Percentiles rank a stretch among this genome's conserved stretches.
Conservation (phyloP, 108 stramenopile species). For the Phaeodactylum tricornutum region DNA sequence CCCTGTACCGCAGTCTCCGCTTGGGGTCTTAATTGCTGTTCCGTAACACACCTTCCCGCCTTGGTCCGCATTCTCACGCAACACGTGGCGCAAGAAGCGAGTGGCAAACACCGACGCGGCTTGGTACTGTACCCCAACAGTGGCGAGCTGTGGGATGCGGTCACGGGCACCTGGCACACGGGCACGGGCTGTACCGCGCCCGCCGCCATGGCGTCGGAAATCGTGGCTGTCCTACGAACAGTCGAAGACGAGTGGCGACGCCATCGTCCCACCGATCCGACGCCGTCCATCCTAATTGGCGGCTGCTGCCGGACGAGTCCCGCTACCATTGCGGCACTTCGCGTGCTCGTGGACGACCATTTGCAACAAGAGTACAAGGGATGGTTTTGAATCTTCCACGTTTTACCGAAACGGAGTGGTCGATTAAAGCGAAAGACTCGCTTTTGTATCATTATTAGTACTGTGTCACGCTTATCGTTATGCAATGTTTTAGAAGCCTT, state of each 20-base stretch:
- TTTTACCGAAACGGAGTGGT: too few species aligned
- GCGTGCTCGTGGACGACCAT: conserved; percentile 18
- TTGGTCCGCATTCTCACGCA: conserved; percentile 19
- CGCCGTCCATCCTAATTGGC: conserved; percentile 15
- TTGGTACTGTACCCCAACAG: conserved; percentile 50
- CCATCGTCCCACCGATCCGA: background rate
- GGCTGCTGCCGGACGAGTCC: conserved; percentile 55
- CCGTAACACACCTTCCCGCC: conserved; percentile 14
- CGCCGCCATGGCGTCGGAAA: conserved; percentile 18
- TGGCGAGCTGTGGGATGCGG: conserved; percentile 55
- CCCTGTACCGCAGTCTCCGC: conserved; percentile 15
- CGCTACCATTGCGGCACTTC: conserved; percentile 26
- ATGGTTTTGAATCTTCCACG: too few species aligned
- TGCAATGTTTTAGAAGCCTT: too few species aligned
- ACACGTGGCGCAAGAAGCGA: conserved; percentile 11
- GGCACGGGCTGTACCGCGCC: conserved; percentile 29
- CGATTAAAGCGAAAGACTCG: too few species aligned
- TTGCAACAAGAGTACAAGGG: conserved; percentile 5
- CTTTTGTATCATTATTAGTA: too few species aligned
- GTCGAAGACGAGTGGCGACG: conserved; percentile 13
- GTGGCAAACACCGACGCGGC: conserved; percentile 11
- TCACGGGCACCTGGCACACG: conserved; percentile 25
- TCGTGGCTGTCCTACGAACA: conserved; percentile 15
- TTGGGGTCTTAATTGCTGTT: conserved; percentile 49
- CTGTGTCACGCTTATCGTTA: too few species aligned